These are phyloP conservation scores for Penicillium coprophilum DNA, from an alignment of 495 filamentous ascomycete genomes.

Conservation along the genomic window DNA sequence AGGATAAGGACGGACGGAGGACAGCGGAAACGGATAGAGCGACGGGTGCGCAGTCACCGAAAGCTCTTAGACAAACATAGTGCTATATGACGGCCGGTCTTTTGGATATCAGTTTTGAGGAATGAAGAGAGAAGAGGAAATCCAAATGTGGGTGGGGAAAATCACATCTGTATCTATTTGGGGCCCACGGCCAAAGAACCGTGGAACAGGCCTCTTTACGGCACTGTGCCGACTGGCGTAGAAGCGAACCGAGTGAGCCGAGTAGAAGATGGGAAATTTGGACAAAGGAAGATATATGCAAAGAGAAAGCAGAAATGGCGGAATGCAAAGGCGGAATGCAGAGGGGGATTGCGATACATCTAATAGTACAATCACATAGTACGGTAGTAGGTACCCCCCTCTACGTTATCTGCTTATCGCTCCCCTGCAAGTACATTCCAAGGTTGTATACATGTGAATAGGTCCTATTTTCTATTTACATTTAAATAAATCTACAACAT, in stretches of 20 bases:
- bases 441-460: neutral
- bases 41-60: slow-evolving; percentile 3
- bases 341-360: slow-evolving; percentile 23
- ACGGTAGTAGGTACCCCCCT: slow-evolving; percentile 12
- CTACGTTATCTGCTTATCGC: slow-evolving; percentile 14
- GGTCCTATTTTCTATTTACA: too few species aligned
- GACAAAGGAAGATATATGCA: slow-evolving; percentile 9
- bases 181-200: slow-evolving; percentile 25
- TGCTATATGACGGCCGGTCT: neutral
- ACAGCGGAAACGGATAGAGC: slow-evolving; percentile 6
- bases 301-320: slow-evolving; percentile 17
- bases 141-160: slow-evolving; percentile 8
- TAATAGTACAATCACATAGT: neutral
- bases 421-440: neutral
- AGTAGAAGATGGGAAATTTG: neutral
- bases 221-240: slow-evolving; percentile 20
- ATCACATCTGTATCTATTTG: slow-evolving; percentile 14
- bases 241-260: slow-evolving; percentile 3
- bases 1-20: neutral
- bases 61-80: slow-evolving; percentile 16
- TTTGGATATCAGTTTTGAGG: neutral
- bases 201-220: slow-evolving; percentile 23
- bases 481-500: too few species aligned
- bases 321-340: slow-evolving; percentile 14
- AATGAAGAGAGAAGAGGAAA: neutral